phyloP scores from a whole-genome alignment of 2,329 filamentous ascomycete species.

The Intubia oerlemansii region DNA sequence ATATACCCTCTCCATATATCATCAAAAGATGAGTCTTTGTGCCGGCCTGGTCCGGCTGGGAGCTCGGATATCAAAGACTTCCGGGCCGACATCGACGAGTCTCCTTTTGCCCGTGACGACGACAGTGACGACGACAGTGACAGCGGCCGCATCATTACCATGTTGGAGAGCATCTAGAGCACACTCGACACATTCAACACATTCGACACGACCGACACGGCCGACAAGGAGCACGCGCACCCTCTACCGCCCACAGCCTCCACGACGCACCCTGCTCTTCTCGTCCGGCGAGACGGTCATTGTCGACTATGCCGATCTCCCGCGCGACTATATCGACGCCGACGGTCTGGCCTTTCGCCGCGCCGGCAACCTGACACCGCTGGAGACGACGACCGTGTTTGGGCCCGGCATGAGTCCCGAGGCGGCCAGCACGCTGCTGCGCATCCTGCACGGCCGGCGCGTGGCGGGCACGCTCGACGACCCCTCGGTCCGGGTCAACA shows the following conservation, averaged over 20 bases:
- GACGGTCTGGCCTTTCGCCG: slow-evolving; percentile 30
- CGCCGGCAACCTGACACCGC: slow-evolving; percentile 21
- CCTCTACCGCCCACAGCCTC: too few relatives aligned
- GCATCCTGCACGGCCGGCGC: slow-evolving; percentile 38
- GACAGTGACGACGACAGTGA: background rate
- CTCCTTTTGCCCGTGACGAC: too few relatives aligned
- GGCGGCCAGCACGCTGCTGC: slow-evolving; percentile 30
- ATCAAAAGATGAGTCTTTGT: too few relatives aligned
- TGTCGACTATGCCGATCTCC: slow-evolving; percentile 35
- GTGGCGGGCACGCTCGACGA: slow-evolving; percentile 43
- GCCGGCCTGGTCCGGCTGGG: too few relatives aligned
- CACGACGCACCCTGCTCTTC: slow-evolving; percentile 11
- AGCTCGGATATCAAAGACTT: too few relatives aligned
- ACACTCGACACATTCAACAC: too few relatives aligned
- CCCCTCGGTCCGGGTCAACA: slow-evolving; percentile 27
- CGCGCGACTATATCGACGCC: slow-evolving; percentile 31
- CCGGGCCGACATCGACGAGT: too few relatives aligned
- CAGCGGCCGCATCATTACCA: too few relatives aligned
- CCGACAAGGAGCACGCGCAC: too few relatives aligned
- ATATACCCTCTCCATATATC: too few relatives aligned
- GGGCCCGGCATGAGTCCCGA: slow-evolving; percentile 21
- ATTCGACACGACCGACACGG: too few relatives aligned
- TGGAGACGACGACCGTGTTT: slow-evolving; percentile 27
- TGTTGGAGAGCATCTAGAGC: too few relatives aligned
- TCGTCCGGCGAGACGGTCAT: slow-evolving; percentile 20